Base-by-base conservation (phyloP, 495 filamentous ascomycete species). In the Tuber melanosporum region DNA sequence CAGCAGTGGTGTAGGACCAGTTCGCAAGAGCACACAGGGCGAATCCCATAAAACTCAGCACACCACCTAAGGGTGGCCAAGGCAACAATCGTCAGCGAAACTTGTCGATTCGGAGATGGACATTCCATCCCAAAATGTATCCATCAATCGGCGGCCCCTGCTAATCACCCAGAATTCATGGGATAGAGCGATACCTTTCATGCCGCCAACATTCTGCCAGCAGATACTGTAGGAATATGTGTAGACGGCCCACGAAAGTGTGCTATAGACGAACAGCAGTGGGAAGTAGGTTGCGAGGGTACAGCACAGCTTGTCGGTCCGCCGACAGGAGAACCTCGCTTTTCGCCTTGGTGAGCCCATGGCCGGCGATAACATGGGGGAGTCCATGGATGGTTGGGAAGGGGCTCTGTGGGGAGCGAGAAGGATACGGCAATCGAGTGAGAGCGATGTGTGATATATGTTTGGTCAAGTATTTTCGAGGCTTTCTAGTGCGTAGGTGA, bases 221-320 rank as follows among this genome's bases (percentile, higher is more conserved):
- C 91, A 86, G 46, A 93, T 91, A 57, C 97, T 91, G 76, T 87
- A 91, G 49, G 91, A 88, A 81, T 95, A 90, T 32, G 97, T 94
- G 87, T 92, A 98, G 47, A 92, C 89, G 2, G 94, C 94, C 95
- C 95, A 99, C 8, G 90, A 92, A 9, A 92, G 96, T 73, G 97
- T 81, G 52, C 92, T 89, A 82, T 97, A 98, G 75, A 99, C 92
- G 84, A 99, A 97, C 57, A 85, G 85, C 2, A 99, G 87, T 15
- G 95, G 95, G 79, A 98, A 94, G 84, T 94, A 97, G n/a, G 90
- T 91, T 47, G 91, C 87, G 22, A 89, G 88, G 19, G 87, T 86
- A 84, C 95, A 98, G 86, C 93, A 97, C 36, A 83, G 49, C 36
- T 76, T 77, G 57, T 83, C 82, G 77, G 83, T 70, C 42, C 79